Conservation (phyloP, 495 filamentous ascomycete species). For the Penicillium arizonense region DNA sequence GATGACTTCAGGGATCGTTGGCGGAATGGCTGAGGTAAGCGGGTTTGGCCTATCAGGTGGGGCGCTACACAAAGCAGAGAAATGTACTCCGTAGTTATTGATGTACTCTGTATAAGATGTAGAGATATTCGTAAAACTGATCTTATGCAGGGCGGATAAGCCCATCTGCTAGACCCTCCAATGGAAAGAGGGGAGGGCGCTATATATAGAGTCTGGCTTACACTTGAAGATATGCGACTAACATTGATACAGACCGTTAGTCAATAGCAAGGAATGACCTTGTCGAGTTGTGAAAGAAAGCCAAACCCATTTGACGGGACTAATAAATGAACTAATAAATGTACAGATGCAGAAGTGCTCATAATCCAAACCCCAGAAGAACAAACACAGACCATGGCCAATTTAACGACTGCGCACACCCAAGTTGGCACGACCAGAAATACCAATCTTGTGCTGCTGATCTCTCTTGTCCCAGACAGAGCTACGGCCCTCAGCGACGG, state of each 20-base stretch:
- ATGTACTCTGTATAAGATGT: not conserved
- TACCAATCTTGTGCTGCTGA: conserved; percentile 70
- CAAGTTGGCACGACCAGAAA: conserved; percentile 71
- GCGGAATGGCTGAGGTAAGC: conserved; percentile 18
- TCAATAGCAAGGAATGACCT: not conserved
- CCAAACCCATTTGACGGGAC: conserved; percentile 1
- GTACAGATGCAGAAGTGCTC: conserved; percentile 11
- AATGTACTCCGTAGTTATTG: too few relatives aligned
- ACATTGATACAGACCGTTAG: not conserved
- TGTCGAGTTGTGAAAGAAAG: not conserved
- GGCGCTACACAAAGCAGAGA: conserved; percentile 11
- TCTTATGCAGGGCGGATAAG: too few relatives aligned
- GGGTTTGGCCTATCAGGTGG: conserved; percentile 7
- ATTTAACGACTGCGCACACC: conserved; percentile 23
- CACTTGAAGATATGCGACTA: not conserved
- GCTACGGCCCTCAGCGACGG: conserved; percentile 84
- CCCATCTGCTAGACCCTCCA: too few relatives aligned
- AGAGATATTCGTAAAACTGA: too few relatives aligned
- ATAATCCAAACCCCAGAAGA: conserved; percentile 5
- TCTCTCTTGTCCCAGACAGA: conserved; percentile 77
- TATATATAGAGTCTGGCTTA: too few relatives aligned
- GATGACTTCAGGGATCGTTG: conserved; percentile 19
- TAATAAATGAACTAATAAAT: conserved; percentile 11
- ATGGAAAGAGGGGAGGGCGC: too few relatives aligned
- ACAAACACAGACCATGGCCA: conserved; percentile 1